Evolutionary conservation across 805 yeast species (phyloP), one percentile per base, ranked within the genome.

Genomic region (Blastobotrys terrestris): DNA sequence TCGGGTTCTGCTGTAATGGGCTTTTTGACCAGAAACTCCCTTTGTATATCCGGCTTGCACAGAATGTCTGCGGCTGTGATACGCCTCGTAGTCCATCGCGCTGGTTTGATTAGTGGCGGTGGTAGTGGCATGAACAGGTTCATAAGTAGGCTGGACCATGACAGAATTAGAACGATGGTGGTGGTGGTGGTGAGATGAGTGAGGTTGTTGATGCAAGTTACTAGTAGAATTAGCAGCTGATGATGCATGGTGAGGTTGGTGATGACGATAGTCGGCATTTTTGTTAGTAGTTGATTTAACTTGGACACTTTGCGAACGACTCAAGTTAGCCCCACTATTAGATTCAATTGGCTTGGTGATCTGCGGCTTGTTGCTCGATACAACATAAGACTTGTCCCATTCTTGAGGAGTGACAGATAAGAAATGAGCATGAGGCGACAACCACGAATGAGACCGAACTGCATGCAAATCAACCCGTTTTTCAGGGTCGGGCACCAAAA

Each of bases 381-480:
- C 47, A 49, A 51, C 51, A 48, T 56, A 58, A 18, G 58, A 57
- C 45, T 74, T 74, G 67, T 92, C 98, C 97, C 97, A 94, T 66
- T 92, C 97, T 2, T 79, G 77, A 43, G 96, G 96, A 16, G 92
- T 79, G 31, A 90, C 85, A 0, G 94, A 81, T 58, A 94, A 72
- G 72, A 91, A 86, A 59, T 83, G 83, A 13, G 83, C 81, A 70
- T 92, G 90, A 2, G 89, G 85, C n/a, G 84, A 73, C 52, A 94
- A 69, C 99, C 99, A 92, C 22, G 86, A 81, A 67, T 92, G 99
- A 26, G 81, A 74, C 59, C 92, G 77, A 20, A 92, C 83, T 52
- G 83, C 85, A 60, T 76, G 75, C 60, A 92, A 74, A 44, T 74
- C 74, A 39, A 87, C 78, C 68, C 99, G 80, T 62, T 77, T 82